Base-by-base conservation (phyloP, 768 basidiomycete genomes). In the Suillus paluster region DNA sequence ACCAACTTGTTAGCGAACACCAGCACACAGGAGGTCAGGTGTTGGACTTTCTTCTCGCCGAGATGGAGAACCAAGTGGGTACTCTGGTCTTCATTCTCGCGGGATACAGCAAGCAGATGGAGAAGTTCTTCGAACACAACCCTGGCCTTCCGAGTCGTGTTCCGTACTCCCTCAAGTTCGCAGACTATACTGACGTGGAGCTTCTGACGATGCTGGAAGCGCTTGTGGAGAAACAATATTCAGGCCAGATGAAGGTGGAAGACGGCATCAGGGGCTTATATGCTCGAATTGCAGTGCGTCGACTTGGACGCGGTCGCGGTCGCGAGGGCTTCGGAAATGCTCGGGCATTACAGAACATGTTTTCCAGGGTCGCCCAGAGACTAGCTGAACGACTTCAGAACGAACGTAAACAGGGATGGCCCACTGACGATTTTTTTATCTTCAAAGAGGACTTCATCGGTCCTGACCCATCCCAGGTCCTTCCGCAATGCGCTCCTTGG, bases 51-150 rank as follows among this genome's bases (percentile, higher is more conserved):
- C 78, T 90, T 0, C 79, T 91, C 1, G 87, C 89, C 0, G 88
- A 90, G 70, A 90, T 91, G 86, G 88, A 90, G 66, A 89, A 90
- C 68, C 79, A 83, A 34, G 78, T 86, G 3, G 89, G 87, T 5
- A 84, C 75, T 5, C 64, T 90, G 10, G 85, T 89, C 14, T 91
- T 90, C 73, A 84, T 91, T 58, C 76, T 91, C 5, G 89, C 89
- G 0, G 89, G 89, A 6, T 91, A 91, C 70, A 82, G 76, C 69
- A 86, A 83, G 58, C 78, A 91, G 71, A 90, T 91, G 89, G 89
- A 91, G 65, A 84, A 80, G 49, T 90, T 90, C 75, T 90, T 90
- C 63, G 88, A 90, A 62, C 88, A 89, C 63, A 90, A 91, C 66
- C 88, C 89, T 2, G 89, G 89, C 2, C 70, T 91, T 11, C 72